A percentile compares a stretch with the other conserved stretches of the same genome.
Evolutionary conservation across 768 basidiomycete species (phyloP).

Genomic region (Dioszegia crocea): DNA sequence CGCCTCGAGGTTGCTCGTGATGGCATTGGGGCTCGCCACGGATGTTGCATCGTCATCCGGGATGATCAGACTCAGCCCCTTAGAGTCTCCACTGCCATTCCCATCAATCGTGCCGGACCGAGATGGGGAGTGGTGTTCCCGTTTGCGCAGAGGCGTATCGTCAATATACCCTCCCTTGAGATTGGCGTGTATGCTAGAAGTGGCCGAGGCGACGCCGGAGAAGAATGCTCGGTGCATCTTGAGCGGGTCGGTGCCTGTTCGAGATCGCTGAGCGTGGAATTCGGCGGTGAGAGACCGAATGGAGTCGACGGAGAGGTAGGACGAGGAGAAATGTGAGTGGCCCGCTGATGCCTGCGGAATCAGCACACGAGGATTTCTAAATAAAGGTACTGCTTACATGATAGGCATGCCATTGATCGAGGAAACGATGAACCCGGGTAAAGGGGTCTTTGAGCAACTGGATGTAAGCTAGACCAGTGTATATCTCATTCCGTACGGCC

Average conservation of each 20-base stretch:
- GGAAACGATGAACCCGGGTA: slow-evolving; percentile 22
- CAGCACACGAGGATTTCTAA: background rate
- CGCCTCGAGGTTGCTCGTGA: slow-evolving; percentile 41
- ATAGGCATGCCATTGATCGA: slow-evolving; percentile 26
- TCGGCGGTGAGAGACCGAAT: slow-evolving; percentile 17
- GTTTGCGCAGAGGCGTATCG: slow-evolving; percentile 28
- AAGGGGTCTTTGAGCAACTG: slow-evolving; percentile 41
- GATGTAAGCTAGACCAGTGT: slow-evolving; percentile 2
- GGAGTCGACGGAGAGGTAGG: slow-evolving; percentile 19
- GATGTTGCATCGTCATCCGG: slow-evolving; percentile 30
- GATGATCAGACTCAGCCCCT: slow-evolving; percentile 28
- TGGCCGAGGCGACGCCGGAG: slow-evolving; percentile 37
- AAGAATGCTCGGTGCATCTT: slow-evolving; percentile 28
- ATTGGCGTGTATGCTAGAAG: slow-evolving; percentile 26
- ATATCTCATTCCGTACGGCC: background rate
- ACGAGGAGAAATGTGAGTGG: background rate
- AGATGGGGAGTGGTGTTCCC: slow-evolving; percentile 29
- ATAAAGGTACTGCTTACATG: slow-evolving; percentile 18
- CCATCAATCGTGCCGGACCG: background rate
- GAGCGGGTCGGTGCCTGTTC: slow-evolving; percentile 19
- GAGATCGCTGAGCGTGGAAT: slow-evolving; percentile 4
- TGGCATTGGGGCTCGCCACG: slow-evolving; percentile 37
- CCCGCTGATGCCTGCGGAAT: background rate
- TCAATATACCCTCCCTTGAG: slow-evolving; percentile 35
- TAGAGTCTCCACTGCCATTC: slow-evolving; percentile 6